phyloP scores from a whole-genome alignment of 371 early-diverging fungal species.

The Haplosporangium sp. region DNA sequence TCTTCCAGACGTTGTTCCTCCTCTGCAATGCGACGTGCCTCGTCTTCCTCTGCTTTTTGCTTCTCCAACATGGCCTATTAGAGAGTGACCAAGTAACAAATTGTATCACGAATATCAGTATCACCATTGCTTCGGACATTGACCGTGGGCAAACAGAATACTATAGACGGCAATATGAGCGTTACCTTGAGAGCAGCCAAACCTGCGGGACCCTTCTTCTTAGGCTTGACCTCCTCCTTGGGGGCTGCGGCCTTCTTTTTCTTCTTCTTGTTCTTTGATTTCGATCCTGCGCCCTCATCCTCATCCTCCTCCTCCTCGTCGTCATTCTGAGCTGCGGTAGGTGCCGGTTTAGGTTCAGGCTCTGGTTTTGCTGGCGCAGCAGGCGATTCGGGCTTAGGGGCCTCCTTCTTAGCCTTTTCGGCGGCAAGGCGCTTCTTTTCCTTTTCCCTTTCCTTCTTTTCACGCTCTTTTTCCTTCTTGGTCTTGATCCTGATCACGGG shows the following conservation, averaged over 20 bases:
- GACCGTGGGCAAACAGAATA: too few species aligned
- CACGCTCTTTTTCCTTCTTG: conserved; percentile 72
- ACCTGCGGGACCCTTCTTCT: conserved; percentile 74
- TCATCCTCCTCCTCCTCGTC: conserved; percentile 57
- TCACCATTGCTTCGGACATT: not conserved
- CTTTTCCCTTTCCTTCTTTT: conserved; percentile 64
- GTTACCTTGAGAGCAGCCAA: conserved; percentile 75
- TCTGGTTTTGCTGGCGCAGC: conserved; percentile 29
- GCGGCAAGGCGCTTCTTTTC: conserved; percentile 57
- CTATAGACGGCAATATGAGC: not conserved
- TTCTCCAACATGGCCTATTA: conserved; percentile 48
- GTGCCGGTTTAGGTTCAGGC: conserved; percentile 46
- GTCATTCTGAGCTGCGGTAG: conserved; percentile 32
- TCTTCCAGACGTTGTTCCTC: conserved; percentile 65
- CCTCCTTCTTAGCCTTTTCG: conserved; percentile 51
- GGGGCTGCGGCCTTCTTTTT: conserved; percentile 56
- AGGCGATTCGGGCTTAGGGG: conserved; percentile 48
- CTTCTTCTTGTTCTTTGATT: conserved; percentile 62
- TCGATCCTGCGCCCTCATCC: conserved; percentile 51
- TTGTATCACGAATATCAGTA: not conserved
- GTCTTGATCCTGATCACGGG: conserved; percentile 61
- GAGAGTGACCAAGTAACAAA: not conserved
- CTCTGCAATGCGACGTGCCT: conserved; percentile 63
- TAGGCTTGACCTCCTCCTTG: conserved; percentile 60
- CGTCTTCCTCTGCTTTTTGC: conserved; percentile 67